Base-by-base conservation (phyloP, 2,329 filamentous ascomycete species). In the Aspergillus sp. region DNA sequence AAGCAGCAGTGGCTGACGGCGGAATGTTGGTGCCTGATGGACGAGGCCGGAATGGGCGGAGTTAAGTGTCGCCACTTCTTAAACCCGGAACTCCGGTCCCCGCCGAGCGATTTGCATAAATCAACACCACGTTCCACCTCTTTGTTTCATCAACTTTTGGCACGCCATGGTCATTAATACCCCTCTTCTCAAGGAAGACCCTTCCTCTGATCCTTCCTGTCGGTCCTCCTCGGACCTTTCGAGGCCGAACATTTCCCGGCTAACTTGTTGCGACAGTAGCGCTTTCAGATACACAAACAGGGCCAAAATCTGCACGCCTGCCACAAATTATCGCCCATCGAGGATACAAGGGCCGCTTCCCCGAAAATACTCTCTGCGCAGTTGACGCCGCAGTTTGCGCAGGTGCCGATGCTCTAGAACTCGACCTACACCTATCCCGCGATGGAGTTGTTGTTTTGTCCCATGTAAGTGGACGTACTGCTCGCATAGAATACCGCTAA, bases 401-500 rank as follows among this genome's bases (percentile, higher is more conserved):
- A 19, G 92, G 92, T 22, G 87, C 91, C 0, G 87, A 96, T 70
- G 94, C 90, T 0, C 81, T 98, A 30, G 94, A 98, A 80, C 96
- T 92, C 19, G 94, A 98, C 71, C 77, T 97, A 8, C 93, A 96
- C 74, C 78, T 97, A 38, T 89, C 91, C 15, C 87, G 84, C 64
- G 94, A 98, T 71, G 89, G 89, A 7, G 88, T 96, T 0, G 90
- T 96, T 0, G 91, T 98, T 9, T 79, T 98, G 46, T 92, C 90
- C 50, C 93, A 96, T 81, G 90, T 91, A 30, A 11, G 52, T 5
- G 15, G 9, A 8, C 1, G 19, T 73, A 80, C 85, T n/a, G 17
- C 22, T 47, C 41, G 25, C 25, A 28, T 4, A 28, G 25, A 28
- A 28, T 41, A 15, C 34, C 3, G 13, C 34, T 15, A 41, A 11